These are phyloP conservation scores for Leptoxyphium fumago DNA, from an alignment of 2,329 filamentous ascomycete genomes.

Conservation along the genomic window DNA sequence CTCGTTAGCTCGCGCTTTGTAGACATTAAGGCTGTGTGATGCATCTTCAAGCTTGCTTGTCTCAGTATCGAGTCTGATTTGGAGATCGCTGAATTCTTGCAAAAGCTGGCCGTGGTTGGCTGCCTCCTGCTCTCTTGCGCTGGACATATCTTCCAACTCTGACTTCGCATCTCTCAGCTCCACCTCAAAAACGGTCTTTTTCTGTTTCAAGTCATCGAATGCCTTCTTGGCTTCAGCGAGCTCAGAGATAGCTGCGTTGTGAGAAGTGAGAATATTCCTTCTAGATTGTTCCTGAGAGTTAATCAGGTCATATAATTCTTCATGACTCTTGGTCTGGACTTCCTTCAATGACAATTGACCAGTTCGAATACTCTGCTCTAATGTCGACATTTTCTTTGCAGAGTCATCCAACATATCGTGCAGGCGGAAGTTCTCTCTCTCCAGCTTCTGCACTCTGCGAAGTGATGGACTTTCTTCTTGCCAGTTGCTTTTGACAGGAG, in stretches of 20 bases:
- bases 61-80: conserved; percentile 84
- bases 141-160: conserved; percentile 66
- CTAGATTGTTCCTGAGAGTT: conserved; percentile 87
- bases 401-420: conserved; percentile 95
- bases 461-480: conserved; percentile 66
- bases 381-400: conserved; percentile 72
- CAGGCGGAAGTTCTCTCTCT: conserved; percentile 78
- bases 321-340: conserved; percentile 82
- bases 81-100: conserved; percentile 83
- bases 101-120: conserved; percentile 78
- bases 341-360: conserved; percentile 82
- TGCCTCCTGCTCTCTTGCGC: conserved; percentile 71
- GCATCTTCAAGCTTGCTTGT: conserved; percentile 73
- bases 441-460: conserved; percentile 74
- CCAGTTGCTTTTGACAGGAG: conserved; percentile 45
- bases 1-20: conserved; percentile 85
- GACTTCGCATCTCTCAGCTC: conserved; percentile 73
- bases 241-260: conserved; percentile 75
- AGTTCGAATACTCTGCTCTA: conserved; percentile 75
- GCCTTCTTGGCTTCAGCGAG: conserved; percentile 74
- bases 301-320: conserved; percentile 83
- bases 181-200: conserved; percentile 64
- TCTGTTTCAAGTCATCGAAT: conserved; percentile 74
- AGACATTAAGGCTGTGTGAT: conserved; percentile 67
- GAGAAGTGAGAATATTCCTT: conserved; percentile 63